Conservation (phyloP, 176 grass and related monocot genomes). For the Metroxylon sagu region DNA sequence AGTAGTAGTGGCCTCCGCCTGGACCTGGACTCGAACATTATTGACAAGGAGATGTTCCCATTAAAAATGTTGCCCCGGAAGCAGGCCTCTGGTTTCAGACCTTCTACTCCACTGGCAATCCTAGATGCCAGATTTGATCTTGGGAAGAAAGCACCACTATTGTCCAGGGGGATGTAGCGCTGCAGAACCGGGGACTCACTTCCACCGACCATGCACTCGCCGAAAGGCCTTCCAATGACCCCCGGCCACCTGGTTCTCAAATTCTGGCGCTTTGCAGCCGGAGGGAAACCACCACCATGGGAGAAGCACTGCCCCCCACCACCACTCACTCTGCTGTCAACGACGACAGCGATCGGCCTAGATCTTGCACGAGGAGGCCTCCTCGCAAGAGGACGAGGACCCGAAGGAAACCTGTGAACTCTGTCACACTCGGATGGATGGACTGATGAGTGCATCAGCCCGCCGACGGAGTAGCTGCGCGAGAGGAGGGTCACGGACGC, state of each 20-base stretch:
- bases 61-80: not conserved
- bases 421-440: slow-evolving; percentile 29
- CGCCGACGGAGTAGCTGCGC: slow-evolving; percentile 39
- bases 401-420: slow-evolving; percentile 4
- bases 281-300: not conserved
- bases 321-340: not conserved
- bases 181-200: slow-evolving; percentile 25
- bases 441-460: slow-evolving; percentile 21
- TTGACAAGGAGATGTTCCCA: slow-evolving; percentile 16
- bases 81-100: not conserved
- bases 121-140: slow-evolving; percentile 17
- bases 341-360: not conserved
- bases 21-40: slow-evolving; percentile 25
- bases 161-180: slow-evolving; percentile 30
- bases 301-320: slow-evolving; percentile 10
- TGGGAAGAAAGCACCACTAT: too few relatives aligned
- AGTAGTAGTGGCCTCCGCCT: slow-evolving; percentile 3
- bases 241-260: slow-evolving; percentile 37
- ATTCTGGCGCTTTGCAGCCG: slow-evolving; percentile 27
- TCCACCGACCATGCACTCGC: slow-evolving; percentile 42
- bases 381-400: slow-evolving; percentile 3
- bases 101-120: not conserved
- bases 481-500: slow-evolving; percentile 9
- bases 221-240: slow-evolving; percentile 20
- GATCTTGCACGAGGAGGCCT: slow-evolving; percentile 5